Conservation (phyloP, 2,329 filamentous ascomycete species). For the Aspergillus brasiliensis region DNA sequence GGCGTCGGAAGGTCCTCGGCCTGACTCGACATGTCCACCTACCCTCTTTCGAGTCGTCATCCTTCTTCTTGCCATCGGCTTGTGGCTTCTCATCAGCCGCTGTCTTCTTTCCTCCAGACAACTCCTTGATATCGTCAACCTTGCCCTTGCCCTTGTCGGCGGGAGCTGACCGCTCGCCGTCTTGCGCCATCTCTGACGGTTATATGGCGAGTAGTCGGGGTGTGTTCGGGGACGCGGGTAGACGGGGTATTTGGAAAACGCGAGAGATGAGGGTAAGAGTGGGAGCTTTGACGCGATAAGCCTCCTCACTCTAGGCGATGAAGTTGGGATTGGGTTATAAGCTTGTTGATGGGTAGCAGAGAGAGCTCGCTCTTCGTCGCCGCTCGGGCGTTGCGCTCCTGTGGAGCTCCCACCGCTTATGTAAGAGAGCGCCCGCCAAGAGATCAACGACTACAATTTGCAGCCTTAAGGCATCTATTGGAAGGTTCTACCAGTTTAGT, state of each 20-base stretch:
- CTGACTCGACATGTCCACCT: constrained; percentile 28
- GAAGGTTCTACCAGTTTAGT: no score
- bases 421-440: constrained; percentile 24
- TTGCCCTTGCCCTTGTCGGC: constrained; percentile 97
- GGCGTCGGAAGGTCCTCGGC: constrained; percentile 6
- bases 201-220: constrained; percentile 31
- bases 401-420: constrained; percentile 31
- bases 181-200: constrained; percentile 76
- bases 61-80: constrained; percentile 72
- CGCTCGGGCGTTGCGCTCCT: constrained; percentile 27
- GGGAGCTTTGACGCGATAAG: constrained; percentile 16
- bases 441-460: not conserved
- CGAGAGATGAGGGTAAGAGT: constrained; percentile 13
- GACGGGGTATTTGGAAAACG: constrained; percentile 3
- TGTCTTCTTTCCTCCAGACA: constrained; percentile 54
- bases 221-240: constrained; percentile 18
- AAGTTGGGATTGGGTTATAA: constrained; percentile 22
- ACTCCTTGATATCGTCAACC: constrained; percentile 68
- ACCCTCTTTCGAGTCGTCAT: constrained; percentile 67
- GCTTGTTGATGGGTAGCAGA: constrained; percentile 30
- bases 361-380: constrained; percentile 28
- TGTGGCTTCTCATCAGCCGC: constrained; percentile 70
- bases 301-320: constrained; percentile 22
- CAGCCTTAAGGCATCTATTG: not conserved
- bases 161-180: constrained; percentile 80